Conservation (phyloP, 1,284 basidiomycete genomes). For the Fistulinella cinereoalba region DNA sequence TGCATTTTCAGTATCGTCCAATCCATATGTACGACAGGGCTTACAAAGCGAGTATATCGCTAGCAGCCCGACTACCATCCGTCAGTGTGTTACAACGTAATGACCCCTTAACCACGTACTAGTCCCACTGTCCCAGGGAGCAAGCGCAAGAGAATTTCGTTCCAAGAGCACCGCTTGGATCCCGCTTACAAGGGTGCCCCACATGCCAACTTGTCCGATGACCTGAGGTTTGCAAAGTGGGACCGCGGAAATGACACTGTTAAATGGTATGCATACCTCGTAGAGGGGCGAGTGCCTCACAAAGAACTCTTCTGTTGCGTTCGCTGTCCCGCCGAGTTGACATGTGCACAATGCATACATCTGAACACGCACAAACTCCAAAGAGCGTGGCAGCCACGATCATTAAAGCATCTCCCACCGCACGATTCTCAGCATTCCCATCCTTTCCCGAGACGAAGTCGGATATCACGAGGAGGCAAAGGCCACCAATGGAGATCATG, state of each 20-base stretch:
- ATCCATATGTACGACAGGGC: conserved; percentile 4
- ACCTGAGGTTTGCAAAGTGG: conserved; percentile 40
- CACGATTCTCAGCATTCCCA: conserved; percentile 57
- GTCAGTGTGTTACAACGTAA: not conserved
- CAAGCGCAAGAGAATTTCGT: conserved; percentile 56
- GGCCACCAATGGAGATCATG: conserved; percentile 65
- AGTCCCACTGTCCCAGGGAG: conserved; percentile 67
- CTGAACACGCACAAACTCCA: conserved; percentile 64
- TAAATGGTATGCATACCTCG: conserved; percentile 43
- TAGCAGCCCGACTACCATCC: conserved; percentile 60
- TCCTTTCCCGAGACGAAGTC: conserved; percentile 69
- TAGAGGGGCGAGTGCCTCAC: conserved; percentile 78
- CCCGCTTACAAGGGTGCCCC: conserved; percentile 72
- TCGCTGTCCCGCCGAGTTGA: conserved; percentile 45
- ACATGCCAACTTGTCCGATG: conserved; percentile 81
- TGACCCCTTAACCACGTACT: conserved; percentile 41
- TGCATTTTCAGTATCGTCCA: conserved; percentile 7
- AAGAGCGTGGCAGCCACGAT: conserved; percentile 80
- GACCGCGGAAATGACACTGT: not conserved
- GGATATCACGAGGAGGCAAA: conserved; percentile 72
- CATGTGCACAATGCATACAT: not conserved
- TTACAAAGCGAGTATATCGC: conserved; percentile 61
- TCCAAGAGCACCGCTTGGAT: conserved; percentile 73
- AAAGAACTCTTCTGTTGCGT: conserved; percentile 83
- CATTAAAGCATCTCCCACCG: conserved; percentile 81